Evolutionary conservation across 495 filamentous ascomycete species (phyloP), one percentile per base, ranked within the genome.

Genomic region (Entonaema liquescens): DNA sequence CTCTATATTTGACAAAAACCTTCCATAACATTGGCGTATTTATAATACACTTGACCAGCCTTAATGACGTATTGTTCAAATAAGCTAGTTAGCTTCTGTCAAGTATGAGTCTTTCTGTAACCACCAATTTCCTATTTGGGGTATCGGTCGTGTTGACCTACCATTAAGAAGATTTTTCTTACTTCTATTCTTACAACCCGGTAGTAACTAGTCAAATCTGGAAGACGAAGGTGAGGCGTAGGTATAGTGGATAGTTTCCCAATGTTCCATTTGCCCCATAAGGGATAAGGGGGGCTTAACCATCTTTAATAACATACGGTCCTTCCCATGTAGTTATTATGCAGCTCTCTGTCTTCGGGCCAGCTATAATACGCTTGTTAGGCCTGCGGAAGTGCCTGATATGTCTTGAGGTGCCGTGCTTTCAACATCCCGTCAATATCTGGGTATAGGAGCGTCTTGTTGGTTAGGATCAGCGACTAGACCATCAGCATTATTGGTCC

Each of bases 211-310:
- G 65, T 62, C 65, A 68, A 65, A 21, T 8, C 44, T 62, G 40
- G 57, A 59, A 65, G 50, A 61, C 33, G n/a, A 35, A 61, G 53
- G 40, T 60, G 63, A 49, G 63, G 59, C 42, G 36, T 65, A 72
- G 38, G 59, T 60, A 47, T 19, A 60, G 59, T 63, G 64, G 69
- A 28, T 65, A 65, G n/a, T 47, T 33, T 68, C 62, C 65, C 67
- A 65, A 19, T 57, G 65, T 72, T 65, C 65, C 70, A 72, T 72
- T 67, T 40, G 59, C 65, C 53, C 65, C 70, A 65, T 72, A 68
- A 44, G 56, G 69, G 53, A 31, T 31, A 31, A 31, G 7, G 29
- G 70, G 56, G 47, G 50, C 62, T 66, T 56, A 38, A n/a, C 26
- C 44, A 31, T 40, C 25, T 52, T 53, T 58, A 29, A 44, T 35